These are phyloP conservation scores for Lentinula detonsa DNA, from an alignment of 768 basidiomycete genomes.

Conservation along the genomic window DNA sequence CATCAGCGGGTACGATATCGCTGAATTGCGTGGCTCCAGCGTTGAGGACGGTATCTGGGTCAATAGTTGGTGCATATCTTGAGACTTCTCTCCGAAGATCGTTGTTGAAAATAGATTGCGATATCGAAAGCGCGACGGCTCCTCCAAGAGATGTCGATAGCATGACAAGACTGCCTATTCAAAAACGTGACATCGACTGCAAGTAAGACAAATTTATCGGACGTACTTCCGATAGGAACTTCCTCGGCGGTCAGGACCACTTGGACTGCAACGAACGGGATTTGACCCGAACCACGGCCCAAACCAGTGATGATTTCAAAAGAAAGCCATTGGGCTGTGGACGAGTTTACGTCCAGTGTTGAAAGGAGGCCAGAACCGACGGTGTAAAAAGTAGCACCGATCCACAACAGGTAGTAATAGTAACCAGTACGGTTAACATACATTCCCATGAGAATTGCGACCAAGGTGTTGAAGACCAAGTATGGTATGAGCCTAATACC, in stretches of 20 bases:
- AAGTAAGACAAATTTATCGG: neutral
- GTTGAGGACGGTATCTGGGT: neutral
- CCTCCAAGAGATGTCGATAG: slow-evolving; percentile 7
- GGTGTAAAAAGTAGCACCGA: slow-evolving; percentile 2
- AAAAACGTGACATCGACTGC: neutral
- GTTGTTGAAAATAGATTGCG: slow-evolving; percentile 9
- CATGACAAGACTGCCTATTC: slow-evolving; percentile 7
- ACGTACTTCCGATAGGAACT: slow-evolving; percentile 10
- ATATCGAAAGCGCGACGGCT: slow-evolving; percentile 8
- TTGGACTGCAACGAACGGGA: slow-evolving; percentile 10
- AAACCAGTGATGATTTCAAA: slow-evolving; percentile 11
- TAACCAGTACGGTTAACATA: slow-evolving; percentile 17
- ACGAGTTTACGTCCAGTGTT: slow-evolving; percentile 2
- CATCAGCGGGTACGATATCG: neutral
- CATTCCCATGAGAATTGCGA: slow-evolving; percentile 30
- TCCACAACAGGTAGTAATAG: slow-evolving; percentile 8
- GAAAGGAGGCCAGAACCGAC: slow-evolving; percentile 13
- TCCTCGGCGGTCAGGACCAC: slow-evolving; percentile 7
- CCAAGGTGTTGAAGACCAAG: slow-evolving; percentile 23
- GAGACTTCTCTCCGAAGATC: neutral
- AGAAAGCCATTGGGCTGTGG: slow-evolving; percentile 3
- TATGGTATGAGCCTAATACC: slow-evolving; percentile 16
- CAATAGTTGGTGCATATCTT: slow-evolving; percentile 6
- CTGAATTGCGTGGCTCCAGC: slow-evolving; percentile 8
- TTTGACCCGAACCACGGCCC: slow-evolving; percentile 8